phyloP scores from a whole-genome alignment of 306 rosid genomes.

The Rosa chinensis region DNA sequence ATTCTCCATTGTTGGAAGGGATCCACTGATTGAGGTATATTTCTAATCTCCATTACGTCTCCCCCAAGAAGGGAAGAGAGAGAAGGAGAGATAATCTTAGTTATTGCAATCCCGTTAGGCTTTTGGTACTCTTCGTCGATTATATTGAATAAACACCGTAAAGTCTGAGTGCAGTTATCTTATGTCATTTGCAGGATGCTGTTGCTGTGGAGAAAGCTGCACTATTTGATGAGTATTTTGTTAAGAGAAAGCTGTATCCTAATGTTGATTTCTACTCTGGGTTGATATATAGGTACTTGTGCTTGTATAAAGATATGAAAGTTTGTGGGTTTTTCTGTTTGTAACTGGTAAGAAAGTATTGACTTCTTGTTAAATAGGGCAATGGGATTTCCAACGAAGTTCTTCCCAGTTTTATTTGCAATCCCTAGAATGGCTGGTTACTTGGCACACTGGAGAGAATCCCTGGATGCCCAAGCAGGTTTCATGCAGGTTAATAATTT shows the following conservation, averaged over 20 bases:
- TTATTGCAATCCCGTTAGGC: not conserved
- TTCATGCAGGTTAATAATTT: no score
- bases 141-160: not conserved
- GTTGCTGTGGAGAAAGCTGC: constrained; percentile 90
- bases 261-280: constrained; percentile 95
- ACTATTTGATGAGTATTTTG: constrained; percentile 77
- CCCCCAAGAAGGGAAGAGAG: not conserved
- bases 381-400: constrained; percentile 87
- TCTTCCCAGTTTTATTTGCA: constrained; percentile 80
- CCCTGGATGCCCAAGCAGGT: constrained; percentile 49
- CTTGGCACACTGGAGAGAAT: constrained; percentile 94
- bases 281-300: constrained; percentile 60
- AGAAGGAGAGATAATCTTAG: not conserved
- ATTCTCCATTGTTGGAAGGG: constrained; percentile 85
- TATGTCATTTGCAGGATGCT: constrained; percentile 56
- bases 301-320: not conserved
- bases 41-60: constrained; percentile 13
- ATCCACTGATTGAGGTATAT: constrained; percentile 86
- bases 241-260: constrained; percentile 87
- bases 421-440: constrained; percentile 97
- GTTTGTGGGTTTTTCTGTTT: not conserved
- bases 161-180: constrained; percentile 1
- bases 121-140: constrained; percentile 1
- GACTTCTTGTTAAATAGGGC: constrained; percentile 54
- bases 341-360: not conserved